phyloP scores from a whole-genome alignment of 768 basidiomycete genomes.

The Asterophora lycoperdoides region DNA sequence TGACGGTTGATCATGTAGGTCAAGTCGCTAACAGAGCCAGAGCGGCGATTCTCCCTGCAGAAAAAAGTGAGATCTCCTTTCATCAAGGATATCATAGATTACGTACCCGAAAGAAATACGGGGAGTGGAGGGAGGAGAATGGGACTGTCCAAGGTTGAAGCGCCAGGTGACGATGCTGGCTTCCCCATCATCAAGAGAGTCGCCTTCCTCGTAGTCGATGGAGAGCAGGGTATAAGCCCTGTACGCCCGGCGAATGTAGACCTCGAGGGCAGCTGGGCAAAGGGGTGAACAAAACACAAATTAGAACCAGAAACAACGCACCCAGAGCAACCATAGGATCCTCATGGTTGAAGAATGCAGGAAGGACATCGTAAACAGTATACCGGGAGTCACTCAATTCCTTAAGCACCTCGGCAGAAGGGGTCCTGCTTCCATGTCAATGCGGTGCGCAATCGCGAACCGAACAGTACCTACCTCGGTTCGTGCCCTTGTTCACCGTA shows the following conservation, averaged over 20 bases:
- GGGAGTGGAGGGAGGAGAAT: conserved; percentile 83
- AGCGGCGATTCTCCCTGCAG: conserved; percentile 60
- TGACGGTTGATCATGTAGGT: conserved; percentile 86
- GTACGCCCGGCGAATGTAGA: conserved; percentile 94
- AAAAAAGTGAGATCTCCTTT: conserved; percentile 10
- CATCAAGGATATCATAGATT: neutral
- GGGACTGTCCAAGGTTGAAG: conserved; percentile 89
- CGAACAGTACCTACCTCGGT: conserved; percentile 44
- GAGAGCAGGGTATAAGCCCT: conserved; percentile 88
- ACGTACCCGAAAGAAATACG: conserved; percentile 50
- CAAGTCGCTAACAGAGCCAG: conserved; percentile 93
- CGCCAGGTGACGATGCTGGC: conserved; percentile 85
- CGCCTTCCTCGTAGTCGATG: conserved; percentile 93
- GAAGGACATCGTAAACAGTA: conserved; percentile 95
- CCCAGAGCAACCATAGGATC: conserved; percentile 84
- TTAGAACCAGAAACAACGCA: conserved; percentile 29
- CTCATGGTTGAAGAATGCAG: conserved; percentile 87
- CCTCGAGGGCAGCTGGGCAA: conserved; percentile 80
- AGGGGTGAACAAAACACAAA: neutral
- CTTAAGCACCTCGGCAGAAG: conserved; percentile 80
- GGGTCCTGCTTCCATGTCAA: conserved; percentile 48
- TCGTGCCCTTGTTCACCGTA: conserved; percentile 80
- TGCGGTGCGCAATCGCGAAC: neutral
- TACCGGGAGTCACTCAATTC: conserved; percentile 96
- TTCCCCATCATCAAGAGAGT: conserved; percentile 79